phyloP scores from a whole-genome alignment of 768 basidiomycete species.

The Lactarius akahatsu region DNA sequence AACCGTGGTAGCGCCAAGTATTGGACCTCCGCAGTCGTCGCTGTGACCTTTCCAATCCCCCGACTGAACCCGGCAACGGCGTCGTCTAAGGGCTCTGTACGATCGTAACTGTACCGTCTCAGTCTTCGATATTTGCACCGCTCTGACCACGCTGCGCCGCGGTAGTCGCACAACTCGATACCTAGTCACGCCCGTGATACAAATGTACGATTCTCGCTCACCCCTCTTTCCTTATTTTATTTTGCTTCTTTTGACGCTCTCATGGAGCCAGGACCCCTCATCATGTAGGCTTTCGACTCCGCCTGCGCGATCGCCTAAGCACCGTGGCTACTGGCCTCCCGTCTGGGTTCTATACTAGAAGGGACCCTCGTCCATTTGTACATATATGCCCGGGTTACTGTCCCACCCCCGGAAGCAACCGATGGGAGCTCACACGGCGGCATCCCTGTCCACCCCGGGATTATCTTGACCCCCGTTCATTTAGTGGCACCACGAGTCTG shows the following conservation, averaged over 20 bases:
- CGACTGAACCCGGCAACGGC: neutral
- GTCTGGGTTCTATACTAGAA: slow-evolving; percentile 16
- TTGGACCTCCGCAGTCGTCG: neutral
- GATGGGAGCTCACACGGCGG: slow-evolving; percentile 11
- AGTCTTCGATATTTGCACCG: neutral
- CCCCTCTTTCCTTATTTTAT: slow-evolving; percentile 2
- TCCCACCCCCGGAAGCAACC: slow-evolving; percentile 6
- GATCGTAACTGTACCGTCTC: neutral
- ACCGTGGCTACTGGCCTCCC: slow-evolving; percentile 9
- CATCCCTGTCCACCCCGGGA: neutral
- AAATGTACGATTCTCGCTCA: neutral
- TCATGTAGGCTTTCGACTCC: slow-evolving; percentile 12
- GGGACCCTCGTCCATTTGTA: slow-evolving; percentile 12
- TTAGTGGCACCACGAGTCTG: slow-evolving; percentile 12
- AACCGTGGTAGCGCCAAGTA: slow-evolving; percentile 1
- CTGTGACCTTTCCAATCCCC: neutral
- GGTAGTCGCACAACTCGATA: neutral
- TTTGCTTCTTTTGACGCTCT: slow-evolving; percentile 2
- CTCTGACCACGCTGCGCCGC: neutral
- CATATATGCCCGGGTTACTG: neutral
- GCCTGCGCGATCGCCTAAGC: slow-evolving; percentile 17
- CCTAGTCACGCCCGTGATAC: neutral
- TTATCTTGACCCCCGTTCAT: slow-evolving; percentile 12
- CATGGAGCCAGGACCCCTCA: slow-evolving; percentile 3
- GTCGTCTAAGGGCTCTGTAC: neutral